Evolutionary conservation across 179 eudicot species (phyloP), one percentile per base, ranked within the genome.

Genomic region (Silene coronaria): DNA sequence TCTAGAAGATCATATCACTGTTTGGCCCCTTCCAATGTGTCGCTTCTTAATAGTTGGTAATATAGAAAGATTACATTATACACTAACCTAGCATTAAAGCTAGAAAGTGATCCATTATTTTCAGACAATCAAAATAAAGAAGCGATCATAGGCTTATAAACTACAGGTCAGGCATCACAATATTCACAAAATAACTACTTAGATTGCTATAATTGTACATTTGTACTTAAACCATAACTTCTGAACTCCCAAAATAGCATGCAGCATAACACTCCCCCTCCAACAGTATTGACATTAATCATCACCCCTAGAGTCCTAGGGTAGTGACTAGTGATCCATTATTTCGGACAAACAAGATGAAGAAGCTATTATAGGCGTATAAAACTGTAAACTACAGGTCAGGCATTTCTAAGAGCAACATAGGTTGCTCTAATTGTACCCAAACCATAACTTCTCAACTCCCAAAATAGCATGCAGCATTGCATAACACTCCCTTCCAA

Each of bases 141-240:
- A 53, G 58, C 17, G 58, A 16, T 3, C 58, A 53, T 53, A 17
- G 58, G 1, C 21, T n/a, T 65, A 65, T 42, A 42, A 65, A 26
- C 34, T 62, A 26, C 17, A 23, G 0, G 4, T 14, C 45, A 65
- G 3, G 45, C n/a, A 65, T 65, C 13, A 2, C 23, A 30, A 38
- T 9, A 42, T 0, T 65, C 13, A 2, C 23, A 30, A 38, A 42
- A 42, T 0, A 65, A 65, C 69, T 28, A 30, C 45, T 65, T 30
- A 65, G 45, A 17, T 65, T 65, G 45, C 45, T 65, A 65, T 7
- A 65, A 65, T 62, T 62, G 66, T 23, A 62, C 14, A 65, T 30
- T 62, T 62, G 66, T 23, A 62, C 14, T 13, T 34, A 23, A 62
- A 22, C 30, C 66, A 62, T 24, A 62, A 13, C 7, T 24, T 26